Percentiles rank a stretch among this genome's conserved stretches.
Conservation (phyloP, 805 yeast species). For the Wickerhamomyces canadensis region DNA sequence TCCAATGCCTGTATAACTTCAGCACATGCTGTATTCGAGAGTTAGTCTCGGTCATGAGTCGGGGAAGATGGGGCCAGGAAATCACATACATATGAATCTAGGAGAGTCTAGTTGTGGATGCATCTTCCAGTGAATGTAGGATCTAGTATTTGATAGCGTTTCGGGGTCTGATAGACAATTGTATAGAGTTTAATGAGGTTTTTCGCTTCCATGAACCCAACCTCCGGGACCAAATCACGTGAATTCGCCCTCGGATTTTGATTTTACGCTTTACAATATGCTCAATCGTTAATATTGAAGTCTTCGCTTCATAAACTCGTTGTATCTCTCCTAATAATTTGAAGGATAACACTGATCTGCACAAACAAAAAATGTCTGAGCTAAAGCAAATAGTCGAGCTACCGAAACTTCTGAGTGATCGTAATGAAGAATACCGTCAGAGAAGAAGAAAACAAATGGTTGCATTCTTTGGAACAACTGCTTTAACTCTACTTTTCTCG, state of each 20-base stretch:
- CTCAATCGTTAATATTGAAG: no score
- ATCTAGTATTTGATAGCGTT: no score
- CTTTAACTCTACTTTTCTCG: conserved; percentile 64
- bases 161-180: no score
- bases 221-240: no score
- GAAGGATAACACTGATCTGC: not conserved
- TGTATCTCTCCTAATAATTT: no score
- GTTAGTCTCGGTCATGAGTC: not conserved
- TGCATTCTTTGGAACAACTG: conserved; percentile 65
- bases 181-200: no score
- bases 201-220: no score
- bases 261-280: no score
- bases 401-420: conserved; percentile 12
- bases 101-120: conserved; percentile 51
- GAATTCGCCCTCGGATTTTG: no score
- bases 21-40: conserved; percentile 69
- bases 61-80: not conserved
- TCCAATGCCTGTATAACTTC: conserved; percentile 83
- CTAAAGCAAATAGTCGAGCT: conserved; percentile 3
- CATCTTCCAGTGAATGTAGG: conserved; percentile 29
- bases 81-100: conserved; percentile 37
- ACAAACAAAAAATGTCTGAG: conserved; percentile 6
- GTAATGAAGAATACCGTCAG: conserved; percentile 18
- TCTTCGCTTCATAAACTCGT: not conserved
- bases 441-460: conserved; percentile 71